A percentile compares a stretch with the other conserved stretches of the same genome.
phyloP scores from a whole-genome alignment of 129 eudicot species.

The Kitagawia praeruptora region DNA sequence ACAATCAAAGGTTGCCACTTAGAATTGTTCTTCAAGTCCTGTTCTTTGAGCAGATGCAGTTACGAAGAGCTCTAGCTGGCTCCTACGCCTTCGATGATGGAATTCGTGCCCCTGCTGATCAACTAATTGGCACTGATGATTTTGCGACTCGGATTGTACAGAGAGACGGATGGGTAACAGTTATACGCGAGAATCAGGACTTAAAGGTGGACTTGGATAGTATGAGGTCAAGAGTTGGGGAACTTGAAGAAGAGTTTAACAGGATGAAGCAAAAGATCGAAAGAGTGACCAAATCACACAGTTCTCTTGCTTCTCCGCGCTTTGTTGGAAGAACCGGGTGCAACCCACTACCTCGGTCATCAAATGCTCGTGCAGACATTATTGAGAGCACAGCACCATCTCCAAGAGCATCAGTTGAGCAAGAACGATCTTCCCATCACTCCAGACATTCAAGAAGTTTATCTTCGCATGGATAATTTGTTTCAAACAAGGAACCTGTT shows the following conservation, averaged over 20 bases:
- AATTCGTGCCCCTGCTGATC: slow-evolving; percentile 38
- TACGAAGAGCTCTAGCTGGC: slow-evolving; percentile 61
- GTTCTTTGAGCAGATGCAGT: slow-evolving; percentile 84
- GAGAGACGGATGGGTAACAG: slow-evolving; percentile 84
- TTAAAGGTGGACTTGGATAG: slow-evolving; percentile 70
- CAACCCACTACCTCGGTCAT: slow-evolving; percentile 53
- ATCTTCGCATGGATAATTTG: slow-evolving; percentile 14
- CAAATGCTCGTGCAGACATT: slow-evolving; percentile 38
- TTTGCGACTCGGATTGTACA: slow-evolving; percentile 42
- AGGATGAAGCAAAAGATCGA: slow-evolving; percentile 60
- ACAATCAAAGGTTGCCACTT: slow-evolving; percentile 68
- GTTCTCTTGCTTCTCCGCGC: slow-evolving; percentile 52
- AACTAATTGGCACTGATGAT: slow-evolving; percentile 24
- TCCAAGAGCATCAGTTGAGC: slow-evolving; percentile 67
- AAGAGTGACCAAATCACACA: slow-evolving; percentile 49
- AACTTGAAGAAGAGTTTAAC: slow-evolving; percentile 76
- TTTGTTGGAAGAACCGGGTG: slow-evolving; percentile 54
- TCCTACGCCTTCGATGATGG: slow-evolving; percentile 41
- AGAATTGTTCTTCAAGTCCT: slow-evolving; percentile 79
- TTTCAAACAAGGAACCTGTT: neutral
- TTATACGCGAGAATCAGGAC: slow-evolving; percentile 67
- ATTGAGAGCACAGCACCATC: slow-evolving; percentile 50
- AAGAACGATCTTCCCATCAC: slow-evolving; percentile 35
- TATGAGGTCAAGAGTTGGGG: slow-evolving; percentile 62
- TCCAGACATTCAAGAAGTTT: slow-evolving; percentile 39